phyloP scores from a whole-genome alignment of 306 rosid species.

The Medicago truncatula region DNA sequence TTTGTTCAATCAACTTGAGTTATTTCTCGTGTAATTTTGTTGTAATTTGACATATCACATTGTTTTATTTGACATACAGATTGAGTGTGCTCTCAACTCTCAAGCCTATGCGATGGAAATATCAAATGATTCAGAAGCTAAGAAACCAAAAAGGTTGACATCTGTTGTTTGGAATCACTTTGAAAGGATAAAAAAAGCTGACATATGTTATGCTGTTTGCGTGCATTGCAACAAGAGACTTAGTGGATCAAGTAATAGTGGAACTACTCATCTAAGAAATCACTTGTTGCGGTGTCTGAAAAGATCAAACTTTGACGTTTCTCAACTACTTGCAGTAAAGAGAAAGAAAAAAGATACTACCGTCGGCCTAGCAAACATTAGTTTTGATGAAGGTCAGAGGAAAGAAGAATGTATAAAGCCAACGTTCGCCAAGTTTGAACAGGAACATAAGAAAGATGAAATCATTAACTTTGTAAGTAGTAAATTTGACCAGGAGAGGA shows the following conservation, averaged over 20 bases:
- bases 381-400: constrained; percentile 77
- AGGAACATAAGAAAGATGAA: constrained; percentile 80
- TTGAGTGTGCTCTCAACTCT: neutral
- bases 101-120: constrained; percentile 72
- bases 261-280: constrained; percentile 95
- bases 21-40: neutral
- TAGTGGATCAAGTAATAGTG: constrained; percentile 98
- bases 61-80: constrained; percentile 4
- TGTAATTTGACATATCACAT: neutral
- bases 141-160: constrained; percentile 92
- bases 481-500: constrained; percentile 84
- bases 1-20: constrained; percentile 2
- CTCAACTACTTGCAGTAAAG: constrained; percentile 93
- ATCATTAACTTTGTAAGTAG: constrained; percentile 62
- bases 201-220: constrained; percentile 89
- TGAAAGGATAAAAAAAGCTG: constrained; percentile 91
- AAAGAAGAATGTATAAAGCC: constrained; percentile 79
- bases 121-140: constrained; percentile 64
- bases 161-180: constrained; percentile 99
- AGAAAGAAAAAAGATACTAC: constrained; percentile 82
- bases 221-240: constrained; percentile 94
- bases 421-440: constrained; percentile 73
- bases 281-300: constrained; percentile 96
- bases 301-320: constrained; percentile 85
- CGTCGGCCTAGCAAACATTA: constrained; percentile 59